Conservation (phyloP, 2,329 filamentous ascomycete species). For the Colletotrichum sp. region DNA sequence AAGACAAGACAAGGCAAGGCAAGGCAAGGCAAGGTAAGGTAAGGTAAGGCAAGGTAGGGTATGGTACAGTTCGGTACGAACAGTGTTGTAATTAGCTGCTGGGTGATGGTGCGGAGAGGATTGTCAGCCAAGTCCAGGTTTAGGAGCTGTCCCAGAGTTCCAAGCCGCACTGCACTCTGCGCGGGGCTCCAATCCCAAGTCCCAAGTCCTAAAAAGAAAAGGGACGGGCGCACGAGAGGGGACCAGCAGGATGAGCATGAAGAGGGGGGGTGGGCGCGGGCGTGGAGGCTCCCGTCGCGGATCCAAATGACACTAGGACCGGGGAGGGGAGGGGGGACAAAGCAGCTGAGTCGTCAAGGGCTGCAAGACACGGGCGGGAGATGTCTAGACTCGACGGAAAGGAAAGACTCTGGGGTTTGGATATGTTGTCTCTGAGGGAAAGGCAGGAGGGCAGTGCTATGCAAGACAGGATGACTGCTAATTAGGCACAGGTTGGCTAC, state of each 20-base stretch:
- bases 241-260: neutral
- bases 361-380: neutral
- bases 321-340: neutral
- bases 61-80: neutral
- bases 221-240: neutral
- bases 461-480: neutral
- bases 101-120: neutral
- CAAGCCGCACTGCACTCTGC: neutral
- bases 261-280: neutral
- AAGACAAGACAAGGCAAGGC: neutral
- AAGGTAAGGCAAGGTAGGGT: neutral
- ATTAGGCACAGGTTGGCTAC: neutral
- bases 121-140: conserved; percentile 1
- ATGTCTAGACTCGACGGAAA: neutral
- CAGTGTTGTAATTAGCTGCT: neutral
- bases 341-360: conserved; percentile 10
- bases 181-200: neutral
- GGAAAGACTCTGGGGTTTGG: neutral
- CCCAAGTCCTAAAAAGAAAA: neutral
- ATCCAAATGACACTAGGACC: conserved; percentile 19
- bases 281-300: conserved; percentile 20
- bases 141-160: neutral
- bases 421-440: neutral
- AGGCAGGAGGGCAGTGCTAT: neutral
- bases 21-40: neutral